phyloP scores from a whole-genome alignment of 192 early-diverging fungal species.

The Oehlia diaphana region DNA sequence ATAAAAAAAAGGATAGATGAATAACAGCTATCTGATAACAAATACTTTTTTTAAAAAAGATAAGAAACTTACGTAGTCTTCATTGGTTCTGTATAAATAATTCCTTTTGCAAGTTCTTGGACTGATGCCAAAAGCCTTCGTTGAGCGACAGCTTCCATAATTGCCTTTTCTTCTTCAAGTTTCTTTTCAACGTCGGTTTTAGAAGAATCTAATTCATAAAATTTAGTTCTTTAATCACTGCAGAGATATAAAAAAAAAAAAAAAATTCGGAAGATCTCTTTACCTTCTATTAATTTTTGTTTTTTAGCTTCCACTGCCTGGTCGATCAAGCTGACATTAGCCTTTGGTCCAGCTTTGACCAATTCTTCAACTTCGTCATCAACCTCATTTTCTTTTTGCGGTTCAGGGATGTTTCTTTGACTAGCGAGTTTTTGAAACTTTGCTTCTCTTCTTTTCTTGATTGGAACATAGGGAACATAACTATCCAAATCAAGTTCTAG shows the following conservation, averaged over 20 bases:
- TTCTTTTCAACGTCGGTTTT: conserved; percentile 82
- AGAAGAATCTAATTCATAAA: conserved; percentile 17
- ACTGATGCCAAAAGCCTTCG: conserved; percentile 81
- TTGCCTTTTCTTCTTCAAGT: conserved; percentile 78
- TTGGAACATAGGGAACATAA: conserved; percentile 78
- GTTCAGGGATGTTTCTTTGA: conserved; percentile 35
- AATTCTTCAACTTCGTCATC: conserved; percentile 50
- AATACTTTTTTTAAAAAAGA: neutral
- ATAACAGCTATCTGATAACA: neutral
- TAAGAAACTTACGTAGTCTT: conserved; percentile 56
- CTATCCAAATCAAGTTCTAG: conserved; percentile 44
- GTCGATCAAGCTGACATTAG: conserved; percentile 78
- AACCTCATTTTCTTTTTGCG: conserved; percentile 33
- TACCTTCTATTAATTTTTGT: conserved; percentile 53
- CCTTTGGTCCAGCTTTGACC: conserved; percentile 54
- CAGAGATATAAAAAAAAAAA: neutral
- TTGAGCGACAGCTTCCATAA: conserved; percentile 79
- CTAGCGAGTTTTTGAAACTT: conserved; percentile 48
- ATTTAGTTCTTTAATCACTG: neutral
- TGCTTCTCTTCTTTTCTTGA: conserved; percentile 62
- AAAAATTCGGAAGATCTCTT: neutral
- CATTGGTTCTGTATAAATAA: conserved; percentile 85
- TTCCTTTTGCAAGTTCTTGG: conserved; percentile 83
- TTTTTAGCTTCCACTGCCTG: conserved; percentile 77
- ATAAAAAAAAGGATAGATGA: neutral